Conservation (phyloP, 805 yeast species). For the Candida bentonensis region DNA sequence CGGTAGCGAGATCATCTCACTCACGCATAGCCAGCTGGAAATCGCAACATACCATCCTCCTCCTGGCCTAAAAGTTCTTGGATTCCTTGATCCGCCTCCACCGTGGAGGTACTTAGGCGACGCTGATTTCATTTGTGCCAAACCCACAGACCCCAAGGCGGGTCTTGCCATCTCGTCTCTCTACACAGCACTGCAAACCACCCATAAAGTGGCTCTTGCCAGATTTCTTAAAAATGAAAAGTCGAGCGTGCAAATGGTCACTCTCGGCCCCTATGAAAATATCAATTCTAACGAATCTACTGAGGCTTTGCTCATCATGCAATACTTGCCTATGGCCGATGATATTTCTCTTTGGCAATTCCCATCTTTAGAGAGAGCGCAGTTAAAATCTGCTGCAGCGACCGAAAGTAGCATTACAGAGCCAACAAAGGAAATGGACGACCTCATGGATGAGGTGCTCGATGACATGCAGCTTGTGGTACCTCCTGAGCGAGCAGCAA, state of each 20-base stretch:
- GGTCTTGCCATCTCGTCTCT: neutral
- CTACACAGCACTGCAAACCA: neutral
- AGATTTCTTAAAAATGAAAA: neutral
- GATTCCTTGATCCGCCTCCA: neutral
- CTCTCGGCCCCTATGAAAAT: neutral
- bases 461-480: neutral
- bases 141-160: neutral
- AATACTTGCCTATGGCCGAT: neutral
- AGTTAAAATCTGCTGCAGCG: neutral
- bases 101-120: neutral
- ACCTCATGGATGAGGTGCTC: neutral
- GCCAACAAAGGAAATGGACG: neutral
- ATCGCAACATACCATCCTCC: neutral
- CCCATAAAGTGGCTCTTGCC: neutral
- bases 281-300: neutral
- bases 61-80: neutral
- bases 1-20: conserved; percentile 1
- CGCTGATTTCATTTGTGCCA: neutral
- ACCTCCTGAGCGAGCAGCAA: neutral
- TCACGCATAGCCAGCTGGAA: neutral
- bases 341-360: neutral
- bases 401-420: neutral
- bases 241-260: neutral
- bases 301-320: neutral
- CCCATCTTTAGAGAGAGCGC: neutral